Base-by-base conservation (phyloP, 1,139 yeast species). In the Debaryomyces nepalensis region DNA sequence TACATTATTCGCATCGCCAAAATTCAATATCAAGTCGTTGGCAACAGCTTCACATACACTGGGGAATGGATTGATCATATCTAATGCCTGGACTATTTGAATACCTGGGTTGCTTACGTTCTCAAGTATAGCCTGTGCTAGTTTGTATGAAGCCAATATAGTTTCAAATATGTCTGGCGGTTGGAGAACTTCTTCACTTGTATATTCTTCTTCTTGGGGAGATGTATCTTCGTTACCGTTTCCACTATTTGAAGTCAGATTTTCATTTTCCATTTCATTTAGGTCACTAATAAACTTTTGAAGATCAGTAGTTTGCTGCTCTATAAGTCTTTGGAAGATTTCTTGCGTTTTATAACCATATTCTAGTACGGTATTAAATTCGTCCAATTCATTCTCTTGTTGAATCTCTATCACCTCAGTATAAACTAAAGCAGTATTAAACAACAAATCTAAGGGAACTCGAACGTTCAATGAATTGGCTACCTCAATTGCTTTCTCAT, bases 391-490 rank as follows among this genome's bases (percentile, higher is more conserved):
- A 5, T 55, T 53, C 5, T 55, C 57, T 19, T 61, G 65, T 2
- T 54, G 58, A 5, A 55, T 61, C 42, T 79, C 84, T 29, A 78
- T 55, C 10, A 66, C 65, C 45, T 78, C 82, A 6, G 70, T 69
- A 46, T 74, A 75, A 1, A 73, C 79, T 37, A 77, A 54, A 0
- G 73, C 79, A 15, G 70, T 59, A 48, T 79, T 79, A 55, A 63
- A 77, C 20, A 69, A 54, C 41, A 77, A 60, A 53, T 77, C 82
- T 51, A 63, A 52, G 8, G 73, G 69, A 3, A 63, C 48, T 2
- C 43, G 21, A 1, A n/a, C 16, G 3, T 48, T 45, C 4, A 46
- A 23, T 19, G 44, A 41, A 4, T 40, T 20, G 8, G 47, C 49
- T n/a, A 62, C 45, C 2, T 47, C 51, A 19, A 74, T 47, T 0